Conservation (phyloP, 257 asterid genomes). For the Plantago elongata region DNA sequence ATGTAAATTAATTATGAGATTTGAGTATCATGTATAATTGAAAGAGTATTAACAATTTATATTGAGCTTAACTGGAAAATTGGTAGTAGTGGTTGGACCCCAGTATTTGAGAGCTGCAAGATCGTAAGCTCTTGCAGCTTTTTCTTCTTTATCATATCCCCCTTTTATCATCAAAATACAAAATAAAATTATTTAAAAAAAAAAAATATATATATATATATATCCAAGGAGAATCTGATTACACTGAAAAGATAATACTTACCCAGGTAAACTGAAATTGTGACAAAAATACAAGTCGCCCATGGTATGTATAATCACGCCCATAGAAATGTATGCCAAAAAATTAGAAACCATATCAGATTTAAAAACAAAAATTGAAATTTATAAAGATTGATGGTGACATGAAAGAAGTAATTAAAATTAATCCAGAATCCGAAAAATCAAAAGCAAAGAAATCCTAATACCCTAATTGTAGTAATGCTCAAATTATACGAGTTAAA, state of each 20-base stretch:
- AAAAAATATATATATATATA: no score
- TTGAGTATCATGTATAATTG: no score
- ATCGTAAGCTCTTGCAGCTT: conserved; percentile 90
- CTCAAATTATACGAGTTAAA: no score
- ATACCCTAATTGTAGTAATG: no score
- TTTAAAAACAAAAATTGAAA: neutral
- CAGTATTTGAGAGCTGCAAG: conserved; percentile 90
- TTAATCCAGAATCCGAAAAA: conserved; percentile 10
- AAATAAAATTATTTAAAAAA: neutral
- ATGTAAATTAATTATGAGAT: no score
- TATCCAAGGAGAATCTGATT: conserved; percentile 45
- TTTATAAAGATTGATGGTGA: neutral
- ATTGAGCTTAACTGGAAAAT: conserved; percentile 49
- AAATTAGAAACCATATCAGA: conserved; percentile 33
- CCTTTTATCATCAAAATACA: conserved; percentile 34
- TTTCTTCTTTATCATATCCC: conserved; percentile 92
- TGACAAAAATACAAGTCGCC: conserved; percentile 34
- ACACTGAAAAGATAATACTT: conserved; percentile 27
- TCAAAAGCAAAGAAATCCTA: neutral
- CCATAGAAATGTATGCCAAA: conserved; percentile 20
- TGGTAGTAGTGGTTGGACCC: conserved; percentile 89
- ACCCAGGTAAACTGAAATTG: conserved; percentile 76
- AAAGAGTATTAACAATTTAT: neutral
- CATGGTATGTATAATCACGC: conserved; percentile 36
- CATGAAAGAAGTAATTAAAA: neutral